phyloP scores from a whole-genome alignment of 2,329 filamentous ascomycete genomes.

The Aspergillus udagawae region DNA sequence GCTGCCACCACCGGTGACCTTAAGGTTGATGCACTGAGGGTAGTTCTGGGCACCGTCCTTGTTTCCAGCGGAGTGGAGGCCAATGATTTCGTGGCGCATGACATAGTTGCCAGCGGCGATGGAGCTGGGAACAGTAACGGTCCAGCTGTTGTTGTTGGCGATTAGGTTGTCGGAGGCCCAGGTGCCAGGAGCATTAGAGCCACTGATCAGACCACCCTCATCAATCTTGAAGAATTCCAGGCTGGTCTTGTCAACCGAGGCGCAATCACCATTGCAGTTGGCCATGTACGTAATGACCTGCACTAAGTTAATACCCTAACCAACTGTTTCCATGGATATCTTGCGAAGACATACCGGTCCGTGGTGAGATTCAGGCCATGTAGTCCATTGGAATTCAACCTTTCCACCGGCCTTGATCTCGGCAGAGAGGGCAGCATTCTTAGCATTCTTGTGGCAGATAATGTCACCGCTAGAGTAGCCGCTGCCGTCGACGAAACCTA shows the following conservation, averaged over 20 bases:
- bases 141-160: constrained; percentile 49
- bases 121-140: constrained; percentile 45
- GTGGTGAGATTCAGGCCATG: constrained; percentile 63
- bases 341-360: constrained; percentile 41
- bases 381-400: constrained; percentile 59
- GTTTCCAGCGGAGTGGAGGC: constrained; percentile 46
- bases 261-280: constrained; percentile 55
- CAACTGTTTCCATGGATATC: background rate
- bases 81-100: constrained; percentile 55
- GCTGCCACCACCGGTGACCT: constrained; percentile 54
- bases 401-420: constrained; percentile 58
- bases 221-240: constrained; percentile 64
- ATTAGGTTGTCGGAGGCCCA: constrained; percentile 57
- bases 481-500: constrained; percentile 50
- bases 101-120: constrained; percentile 52
- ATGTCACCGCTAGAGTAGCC: constrained; percentile 51
- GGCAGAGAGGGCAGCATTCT: constrained; percentile 49
- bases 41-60: constrained; percentile 52
- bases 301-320: background rate
- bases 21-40: constrained; percentile 58
- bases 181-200: constrained; percentile 39
- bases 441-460: constrained; percentile 58
- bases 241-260: constrained; percentile 48
- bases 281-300: constrained; percentile 60
- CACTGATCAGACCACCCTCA: constrained; percentile 50